Base-by-base conservation (phyloP, 257 asterid species). In the Rehmannia glutinosa region DNA sequence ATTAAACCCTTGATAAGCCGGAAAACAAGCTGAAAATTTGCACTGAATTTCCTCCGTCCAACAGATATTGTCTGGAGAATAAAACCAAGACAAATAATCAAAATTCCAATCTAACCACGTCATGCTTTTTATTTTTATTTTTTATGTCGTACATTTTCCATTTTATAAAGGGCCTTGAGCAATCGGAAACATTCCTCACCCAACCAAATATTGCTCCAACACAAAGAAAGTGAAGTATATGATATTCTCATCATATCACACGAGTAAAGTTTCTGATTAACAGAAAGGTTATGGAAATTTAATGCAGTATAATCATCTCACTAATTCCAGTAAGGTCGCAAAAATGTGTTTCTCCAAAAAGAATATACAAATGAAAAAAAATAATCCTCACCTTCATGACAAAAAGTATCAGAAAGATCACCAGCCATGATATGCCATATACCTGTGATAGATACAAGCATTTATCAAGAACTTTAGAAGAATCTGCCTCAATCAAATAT, bases 11-110 rank as follows among this genome's bases (percentile, higher is more conserved):
- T 79, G 58, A 79, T 66, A 20, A 79, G 73, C 71, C 84, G 74
- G 58, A 79, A 79, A 56, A 68, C 62, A 6, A 79, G 74, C 68
- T 79, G 84, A 39, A 75, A 79, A 56, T 79, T 66, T 1, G 84
- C 84, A 36, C 84, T 79, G 73, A 71, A 79, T 69, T 72, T 75
- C 66, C 74, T 71, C 60, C 84, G 50, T 8, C 84, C 84, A 24
- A 71, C 70, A 17, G 84, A 79, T n/a, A 79, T 66, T 30, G 74
- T 61, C 80, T 78, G 80, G 10, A 53, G 15, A 63, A 54, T 15
- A 60, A 65, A 35, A 62, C 25, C 41, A 62, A 19, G 39, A 38
- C 10, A 25, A 17, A 64, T 15, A 15, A 51, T 39, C 53, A 50
- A 25, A 20, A 54, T 19, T 25, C 30, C 10, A 36, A 30, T 25